Evolutionary conservation across 345 rosid genomes (phyloP), one percentile per base, ranked within the genome.

Genomic region (Sonneratia alba): DNA sequence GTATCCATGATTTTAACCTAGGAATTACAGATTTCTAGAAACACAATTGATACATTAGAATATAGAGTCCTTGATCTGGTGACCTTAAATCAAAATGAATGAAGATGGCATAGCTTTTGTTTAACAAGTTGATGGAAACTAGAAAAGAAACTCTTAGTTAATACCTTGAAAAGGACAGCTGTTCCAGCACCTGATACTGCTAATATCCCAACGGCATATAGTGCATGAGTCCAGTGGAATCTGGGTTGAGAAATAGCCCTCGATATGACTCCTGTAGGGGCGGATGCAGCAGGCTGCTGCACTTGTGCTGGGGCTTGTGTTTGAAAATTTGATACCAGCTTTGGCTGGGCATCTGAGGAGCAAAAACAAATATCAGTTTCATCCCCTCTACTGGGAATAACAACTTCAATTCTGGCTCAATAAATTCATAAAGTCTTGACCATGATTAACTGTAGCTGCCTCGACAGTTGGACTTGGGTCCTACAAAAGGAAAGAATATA

Each of bases 121-220:
- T 62, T 62, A 12, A 57, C 21, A 10, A 57, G 63, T 57, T 57
- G 34, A 57, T 22, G 34, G 34, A 2, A 53, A 3, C 15, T 8
- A 34, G 16, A 3, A 2, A 1, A 13, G 27, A 45, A 16, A 47
- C 32, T 22, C 56, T n/a, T 64, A 69, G n/a, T 69, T 32, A 9
- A 68, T 78, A 92, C 99, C 99, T 95, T 90, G 5, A 92, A 72
- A 67, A 90, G 76, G 61, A 95, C 76, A 76, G 85, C 94, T 37
- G 96, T 86, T 69, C 98, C 96, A 63, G 92, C 97, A 82, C 98
- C 92, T 61, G 98, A 90, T 62, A 80, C 91, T 22, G 98, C 97
- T 70, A 95, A 73, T 36, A 88, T 67, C 63, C 98, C 98, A 13
- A 95, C 83, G 72, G 94, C 91, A 76, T 80, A 70, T 81, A 84